phyloP scores from a whole-genome alignment of 1,284 basidiomycete species.

The Ceratorhiza oryzae-sativae region DNA sequence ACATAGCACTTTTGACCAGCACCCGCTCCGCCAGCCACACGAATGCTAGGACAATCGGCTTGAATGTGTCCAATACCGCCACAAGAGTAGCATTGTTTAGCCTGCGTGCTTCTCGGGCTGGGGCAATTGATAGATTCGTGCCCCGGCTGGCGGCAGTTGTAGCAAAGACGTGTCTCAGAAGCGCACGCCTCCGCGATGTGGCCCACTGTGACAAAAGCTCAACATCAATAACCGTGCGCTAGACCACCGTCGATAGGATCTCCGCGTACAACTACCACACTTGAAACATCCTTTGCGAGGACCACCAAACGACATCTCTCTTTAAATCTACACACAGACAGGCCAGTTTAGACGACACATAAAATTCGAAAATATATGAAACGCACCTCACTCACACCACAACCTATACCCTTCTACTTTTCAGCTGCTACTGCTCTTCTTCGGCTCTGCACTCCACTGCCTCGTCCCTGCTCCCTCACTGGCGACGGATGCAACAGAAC shows the following conservation, averaged over 20 bases:
- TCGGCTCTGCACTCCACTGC: constrained; percentile 28
- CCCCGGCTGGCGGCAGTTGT: constrained; percentile 89
- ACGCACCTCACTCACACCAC: constrained; percentile 3
- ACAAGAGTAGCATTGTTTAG: constrained; percentile 83
- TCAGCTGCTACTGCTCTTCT: constrained; percentile 32
- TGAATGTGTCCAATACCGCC: constrained; percentile 78
- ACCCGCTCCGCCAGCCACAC: constrained; percentile 52
- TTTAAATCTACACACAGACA: background rate
- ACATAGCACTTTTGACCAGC: constrained; percentile 85
- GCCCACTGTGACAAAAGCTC: constrained; percentile 63
- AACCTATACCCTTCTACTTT: background rate
- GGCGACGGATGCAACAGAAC: constrained; percentile 13
- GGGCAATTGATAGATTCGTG: constrained; percentile 90
- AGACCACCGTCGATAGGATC: constrained; percentile 29
- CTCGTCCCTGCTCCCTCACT: constrained; percentile 35
- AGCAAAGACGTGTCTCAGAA: constrained; percentile 85
- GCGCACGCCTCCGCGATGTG: constrained; percentile 91
- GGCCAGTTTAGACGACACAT: too few relatives aligned
- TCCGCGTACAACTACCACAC: constrained; percentile 46
- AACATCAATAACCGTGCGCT: constrained; percentile 40
- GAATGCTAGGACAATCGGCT: constrained; percentile 79
- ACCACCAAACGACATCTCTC: constrained; percentile 30
- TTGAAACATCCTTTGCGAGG: constrained; percentile 78
- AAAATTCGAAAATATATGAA: background rate
- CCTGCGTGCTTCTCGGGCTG: constrained; percentile 72